Base-by-base conservation (phyloP, 2,329 filamentous ascomycete species). In the Aspergillus calidoustus region DNA sequence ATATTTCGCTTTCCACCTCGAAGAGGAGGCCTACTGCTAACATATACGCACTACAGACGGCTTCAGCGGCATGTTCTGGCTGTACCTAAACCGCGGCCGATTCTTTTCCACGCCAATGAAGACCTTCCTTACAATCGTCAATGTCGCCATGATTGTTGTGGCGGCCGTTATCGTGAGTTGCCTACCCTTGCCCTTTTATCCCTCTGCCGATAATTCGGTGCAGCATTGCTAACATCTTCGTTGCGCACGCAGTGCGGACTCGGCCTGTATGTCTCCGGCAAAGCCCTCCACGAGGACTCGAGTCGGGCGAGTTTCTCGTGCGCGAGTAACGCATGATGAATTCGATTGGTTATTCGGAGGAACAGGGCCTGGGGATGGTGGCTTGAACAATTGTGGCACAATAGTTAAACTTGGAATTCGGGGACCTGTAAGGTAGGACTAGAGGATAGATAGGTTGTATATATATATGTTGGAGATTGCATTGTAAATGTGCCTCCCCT, bases 61-160 rank as follows among this genome's bases (percentile, higher is more conserved):
- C 41, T 64, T 76, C 7, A 72, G 69, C 23, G 76, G 74, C 4
- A 71, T 78, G 30, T 76, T 78, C 63, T 77, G 76, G 74, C 62
- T 77, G 46, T 71, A 69, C 64, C 71, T 77, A 64, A 76, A 78
- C 65, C 66, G 65, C 51, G 72, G 71, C 8, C 56, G 64, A 7
- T 73, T 69, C 62, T 72, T 70, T 13, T 71, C 68, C 0, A 73
- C 74, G 9, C 70, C 68, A 15, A 66, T 60, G 43, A 77, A 75
- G 63, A 72, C 72, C 9, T 61, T 65, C 8, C 57, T 76, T 15
- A 74, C 71, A 0, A 5, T 66, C 0, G 31, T 74, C 19, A 76
- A 76, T 49, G 1, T 75, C n/a, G 0, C 64, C 2, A 64, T 65
- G 19, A 54, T 75, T 28, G 67, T 38, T 0, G 61, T 74, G 30